Evolutionary conservation across 169 alveolate species (phyloP), one percentile per base, ranked within the genome.

Genomic region (Condylostoma magnum): DNA sequence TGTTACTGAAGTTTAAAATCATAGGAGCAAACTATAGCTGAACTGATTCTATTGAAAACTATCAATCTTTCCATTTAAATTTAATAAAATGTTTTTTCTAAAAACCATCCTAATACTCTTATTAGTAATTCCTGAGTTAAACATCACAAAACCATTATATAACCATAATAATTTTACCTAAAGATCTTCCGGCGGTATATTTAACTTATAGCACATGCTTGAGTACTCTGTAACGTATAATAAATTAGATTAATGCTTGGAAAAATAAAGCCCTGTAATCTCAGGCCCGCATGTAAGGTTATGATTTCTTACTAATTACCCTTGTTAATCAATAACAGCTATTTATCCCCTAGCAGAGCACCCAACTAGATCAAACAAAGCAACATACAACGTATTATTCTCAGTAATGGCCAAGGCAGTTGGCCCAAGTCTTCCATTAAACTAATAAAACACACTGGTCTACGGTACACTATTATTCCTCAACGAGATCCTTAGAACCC

Each of bases 351-450:
- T 80, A 41, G 68, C 71, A 30, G 83, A 67, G 44, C 70, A 68
- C 46, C 78, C 89, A 56, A 78, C 67, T 75, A 76, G 85, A 65
- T 88, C 94, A 58, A 72, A 84, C 44, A 90, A 79, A 12, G 94
- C 87, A 22, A 78, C 85, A 58, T 77, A 88, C 4, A 88, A 37
- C 37, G 67, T 57, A 6, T 91, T 92, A 20, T 43, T 46, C 54
- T 83, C 86, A 53, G 80, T 80, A 57, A 84, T 56, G 0, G 92
- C 86, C n/a, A 88, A 34, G 2, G 91, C 90, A 22, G 89, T 73
- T 22, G 95, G 95, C 2, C 95, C 95, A 31, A 85, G 57, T 60
- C 91, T 81, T 56, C 92, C 91, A 51, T 87, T 66, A 69, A 89
- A 89, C 43, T 86, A 78, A 69, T 85, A 73, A 79, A 85, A 89